phyloP scores from a whole-genome alignment of 192 early-diverging fungal genomes.

The Coemansia biformis region DNA sequence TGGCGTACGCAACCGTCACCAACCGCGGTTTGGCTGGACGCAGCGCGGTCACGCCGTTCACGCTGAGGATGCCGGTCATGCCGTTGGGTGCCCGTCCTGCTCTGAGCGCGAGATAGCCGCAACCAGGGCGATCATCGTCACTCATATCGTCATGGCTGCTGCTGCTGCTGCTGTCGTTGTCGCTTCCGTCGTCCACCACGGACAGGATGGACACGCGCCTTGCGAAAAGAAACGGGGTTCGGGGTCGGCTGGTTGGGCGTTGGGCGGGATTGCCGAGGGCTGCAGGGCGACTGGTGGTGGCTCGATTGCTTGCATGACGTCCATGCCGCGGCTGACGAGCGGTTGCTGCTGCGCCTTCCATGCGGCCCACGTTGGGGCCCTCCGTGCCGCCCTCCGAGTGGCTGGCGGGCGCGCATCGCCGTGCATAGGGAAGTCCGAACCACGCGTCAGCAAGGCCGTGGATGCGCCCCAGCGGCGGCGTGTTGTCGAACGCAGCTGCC shows the following conservation, averaged over 20 bases:
- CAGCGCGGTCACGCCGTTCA: constrained; percentile 2
- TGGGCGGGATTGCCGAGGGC: background rate
- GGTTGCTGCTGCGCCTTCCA: background rate
- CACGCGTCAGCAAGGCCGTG: constrained; percentile 15
- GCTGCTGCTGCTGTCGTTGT: background rate
- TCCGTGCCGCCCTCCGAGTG: too few species aligned
- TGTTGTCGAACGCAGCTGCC: constrained; percentile 12
- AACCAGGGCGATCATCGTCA: too few species aligned
- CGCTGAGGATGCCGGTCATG: background rate
- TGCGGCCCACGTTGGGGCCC: background rate
- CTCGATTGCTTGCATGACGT: background rate
- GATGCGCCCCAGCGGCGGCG: constrained; percentile 6
- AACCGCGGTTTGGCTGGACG: constrained; percentile 22
- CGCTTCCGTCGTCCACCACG: background rate
- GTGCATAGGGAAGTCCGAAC: constrained; percentile 33
- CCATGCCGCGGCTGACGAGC: too few species aligned
- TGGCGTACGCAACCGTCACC: constrained; percentile 16
- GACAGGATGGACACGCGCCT: background rate
- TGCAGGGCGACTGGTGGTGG: constrained; percentile 7
- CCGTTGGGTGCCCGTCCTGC: too few species aligned
- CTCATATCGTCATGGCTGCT: background rate
- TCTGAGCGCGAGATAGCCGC: too few species aligned
- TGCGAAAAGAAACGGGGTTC: background rate
- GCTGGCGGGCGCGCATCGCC: constrained; percentile 4
- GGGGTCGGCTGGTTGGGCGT: background rate